Conservation (phyloP, 805 yeast species). For the Isabelozyma gotoi region DNA sequence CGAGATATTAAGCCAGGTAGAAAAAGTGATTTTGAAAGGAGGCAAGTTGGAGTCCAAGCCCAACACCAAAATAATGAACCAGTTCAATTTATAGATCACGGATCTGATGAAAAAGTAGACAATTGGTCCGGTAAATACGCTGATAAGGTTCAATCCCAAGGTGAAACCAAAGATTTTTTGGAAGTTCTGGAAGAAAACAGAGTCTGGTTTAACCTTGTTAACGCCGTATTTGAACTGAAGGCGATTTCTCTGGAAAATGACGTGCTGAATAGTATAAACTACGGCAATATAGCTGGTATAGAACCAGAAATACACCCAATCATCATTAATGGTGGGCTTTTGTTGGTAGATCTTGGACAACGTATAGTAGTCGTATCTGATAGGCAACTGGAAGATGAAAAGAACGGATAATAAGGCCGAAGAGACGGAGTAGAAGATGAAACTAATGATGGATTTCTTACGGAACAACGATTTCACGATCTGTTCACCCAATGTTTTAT, state of each 20-base stretch:
- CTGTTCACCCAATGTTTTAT: slow-evolving; percentile 35
- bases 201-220: slow-evolving; percentile 40
- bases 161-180: slow-evolving; percentile 38
- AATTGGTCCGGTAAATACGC: slow-evolving; percentile 34
- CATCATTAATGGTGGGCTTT: slow-evolving; percentile 38
- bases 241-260: slow-evolving; percentile 54
- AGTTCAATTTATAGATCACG: slow-evolving; percentile 36
- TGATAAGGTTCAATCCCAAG: slow-evolving; percentile 25
- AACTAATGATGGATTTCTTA: slow-evolving; percentile 13
- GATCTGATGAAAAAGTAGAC: slow-evolving; percentile 41
- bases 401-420: slow-evolving; percentile 20
- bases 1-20: slow-evolving; percentile 26
- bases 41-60: slow-evolving; percentile 45
- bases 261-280: slow-evolving; percentile 50
- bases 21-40: slow-evolving; percentile 28
- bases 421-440: slow-evolving; percentile 20
- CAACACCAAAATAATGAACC: slow-evolving; percentile 25
- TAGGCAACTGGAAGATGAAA: slow-evolving; percentile 27
- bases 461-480: slow-evolving; percentile 19
- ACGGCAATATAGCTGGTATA: slow-evolving; percentile 38
- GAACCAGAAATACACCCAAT: slow-evolving; percentile 52
- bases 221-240: slow-evolving; percentile 46
- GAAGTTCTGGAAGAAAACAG: slow-evolving; percentile 22
- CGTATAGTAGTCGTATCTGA: slow-evolving; percentile 25
- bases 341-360: slow-evolving; percentile 40